These are phyloP conservation scores for Fraxinus pennsylvanica DNA, from an alignment of 257 asterid genomes.

Conservation along the genomic window DNA sequence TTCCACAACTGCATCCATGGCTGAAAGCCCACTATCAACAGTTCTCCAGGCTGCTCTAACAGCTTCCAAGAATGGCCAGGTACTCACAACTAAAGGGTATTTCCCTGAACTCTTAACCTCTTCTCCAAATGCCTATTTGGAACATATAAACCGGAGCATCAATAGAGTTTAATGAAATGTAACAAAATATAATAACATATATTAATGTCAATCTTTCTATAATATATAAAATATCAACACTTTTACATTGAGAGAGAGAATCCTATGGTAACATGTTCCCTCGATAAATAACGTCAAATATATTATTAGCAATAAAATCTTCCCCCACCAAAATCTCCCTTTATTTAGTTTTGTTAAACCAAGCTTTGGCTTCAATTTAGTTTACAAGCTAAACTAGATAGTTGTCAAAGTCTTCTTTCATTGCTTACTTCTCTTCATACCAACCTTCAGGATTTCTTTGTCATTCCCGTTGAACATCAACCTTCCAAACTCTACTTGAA, in stretches of 20 bases:
- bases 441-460: background rate
- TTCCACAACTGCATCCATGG: constrained; percentile 80
- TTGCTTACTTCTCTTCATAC: background rate
- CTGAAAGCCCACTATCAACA: constrained; percentile 60
- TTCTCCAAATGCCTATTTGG: constrained; percentile 48
- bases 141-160: background rate
- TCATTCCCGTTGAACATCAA: background rate
- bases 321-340: background rate
- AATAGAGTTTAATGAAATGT: background rate
- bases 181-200: background rate
- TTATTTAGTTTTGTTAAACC: background rate
- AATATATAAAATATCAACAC: constrained; percentile 4
- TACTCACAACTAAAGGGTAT: constrained; percentile 81
- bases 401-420: background rate
- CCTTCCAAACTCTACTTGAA: background rate
- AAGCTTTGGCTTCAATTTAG: background rate
- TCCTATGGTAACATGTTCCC: background rate
- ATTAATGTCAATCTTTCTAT: background rate
- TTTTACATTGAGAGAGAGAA: background rate
- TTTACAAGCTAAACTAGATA: background rate
- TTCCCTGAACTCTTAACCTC: constrained; percentile 39
- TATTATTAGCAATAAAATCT: background rate
- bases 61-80: constrained; percentile 96
- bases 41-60: constrained; percentile 87
- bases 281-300: background rate